These are phyloP conservation scores for Trichoderma arundinaceum DNA, from an alignment of 2,329 filamentous ascomycete species.

Conservation along the genomic window DNA sequence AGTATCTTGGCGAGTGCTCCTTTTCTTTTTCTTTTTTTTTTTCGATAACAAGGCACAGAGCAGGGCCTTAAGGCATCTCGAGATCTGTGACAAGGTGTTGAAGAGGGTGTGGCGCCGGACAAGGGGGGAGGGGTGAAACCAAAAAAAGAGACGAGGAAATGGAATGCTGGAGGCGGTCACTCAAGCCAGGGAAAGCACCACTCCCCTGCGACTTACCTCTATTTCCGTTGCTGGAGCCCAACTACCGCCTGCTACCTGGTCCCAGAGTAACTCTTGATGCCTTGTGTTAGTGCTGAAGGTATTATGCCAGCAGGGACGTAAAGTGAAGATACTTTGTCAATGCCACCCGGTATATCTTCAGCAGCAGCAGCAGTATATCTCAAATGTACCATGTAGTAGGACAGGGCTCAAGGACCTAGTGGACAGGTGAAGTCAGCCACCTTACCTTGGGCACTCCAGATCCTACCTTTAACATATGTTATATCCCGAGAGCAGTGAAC, in stretches of 20 bases:
- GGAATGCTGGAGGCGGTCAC: constrained; percentile 14
- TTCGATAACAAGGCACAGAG: neutral
- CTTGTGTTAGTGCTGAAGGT: constrained; percentile 13
- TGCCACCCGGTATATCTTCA: neutral
- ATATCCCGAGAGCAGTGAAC: too few species aligned
- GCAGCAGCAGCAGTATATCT: neutral
- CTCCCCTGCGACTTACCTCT: constrained; percentile 20
- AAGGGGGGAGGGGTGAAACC: constrained; percentile 21
- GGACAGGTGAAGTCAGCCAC: too few species aligned
- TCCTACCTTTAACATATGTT: too few species aligned
- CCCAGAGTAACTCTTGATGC: constrained; percentile 7
- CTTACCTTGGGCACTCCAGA: too few species aligned
- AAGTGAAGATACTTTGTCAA: neutral
- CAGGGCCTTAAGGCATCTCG: constrained; percentile 11
- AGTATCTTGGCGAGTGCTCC: neutral
- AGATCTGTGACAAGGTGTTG: constrained; percentile 24
- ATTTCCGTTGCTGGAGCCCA: constrained; percentile 5
- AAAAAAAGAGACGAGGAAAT: constrained; percentile 13
- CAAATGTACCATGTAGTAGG: neutral
- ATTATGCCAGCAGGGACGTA: neutral
- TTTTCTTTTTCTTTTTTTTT: neutral
- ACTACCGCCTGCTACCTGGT: neutral
- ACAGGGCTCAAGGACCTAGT: neutral
- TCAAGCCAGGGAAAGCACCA: constrained; percentile 20
- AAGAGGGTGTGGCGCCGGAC: constrained; percentile 22